A percentile compares a stretch with the other conserved stretches of the same genome.
Conservation (phyloP, 441 rosid species). For the Erodium moschatum region DNA sequence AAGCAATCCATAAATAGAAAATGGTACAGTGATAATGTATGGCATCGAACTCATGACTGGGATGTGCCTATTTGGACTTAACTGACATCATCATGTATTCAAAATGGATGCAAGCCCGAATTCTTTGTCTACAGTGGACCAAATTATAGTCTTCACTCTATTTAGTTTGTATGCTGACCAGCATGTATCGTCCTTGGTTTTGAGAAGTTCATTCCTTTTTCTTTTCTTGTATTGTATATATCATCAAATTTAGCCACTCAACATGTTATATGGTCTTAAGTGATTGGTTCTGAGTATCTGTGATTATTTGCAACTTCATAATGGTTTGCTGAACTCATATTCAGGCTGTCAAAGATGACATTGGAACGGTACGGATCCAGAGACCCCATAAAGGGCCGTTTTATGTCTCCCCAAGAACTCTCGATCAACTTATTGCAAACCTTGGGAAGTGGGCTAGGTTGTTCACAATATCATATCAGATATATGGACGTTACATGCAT, state of each 20-base stretch:
- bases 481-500: background rate
- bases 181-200: background rate
- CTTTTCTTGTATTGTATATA: conserved; percentile 8
- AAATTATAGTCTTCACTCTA: too few relatives aligned
- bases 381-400: conserved; percentile 83
- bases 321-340: conserved; percentile 14
- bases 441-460: conserved; percentile 97
- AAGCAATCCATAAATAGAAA: background rate
- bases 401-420: conserved; percentile 70
- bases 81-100: too few relatives aligned
- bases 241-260: background rate
- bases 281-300: background rate
- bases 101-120: too few relatives aligned
- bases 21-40: background rate
- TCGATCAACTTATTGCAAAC: conserved; percentile 64
- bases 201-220: background rate
- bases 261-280: background rate
- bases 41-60: background rate
- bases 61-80: too few relatives aligned
- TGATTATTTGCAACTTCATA: background rate
- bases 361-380: conserved; percentile 68
- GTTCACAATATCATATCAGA: background rate
- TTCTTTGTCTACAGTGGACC: too few relatives aligned
- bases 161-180: background rate
- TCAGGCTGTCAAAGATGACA: conserved; percentile 72